Percentiles rank a stretch among this genome's conserved stretches.
Conservation (phyloP, 2,329 filamentous ascomycete genomes). For the Lasiodiplodia hormozganensis region DNA sequence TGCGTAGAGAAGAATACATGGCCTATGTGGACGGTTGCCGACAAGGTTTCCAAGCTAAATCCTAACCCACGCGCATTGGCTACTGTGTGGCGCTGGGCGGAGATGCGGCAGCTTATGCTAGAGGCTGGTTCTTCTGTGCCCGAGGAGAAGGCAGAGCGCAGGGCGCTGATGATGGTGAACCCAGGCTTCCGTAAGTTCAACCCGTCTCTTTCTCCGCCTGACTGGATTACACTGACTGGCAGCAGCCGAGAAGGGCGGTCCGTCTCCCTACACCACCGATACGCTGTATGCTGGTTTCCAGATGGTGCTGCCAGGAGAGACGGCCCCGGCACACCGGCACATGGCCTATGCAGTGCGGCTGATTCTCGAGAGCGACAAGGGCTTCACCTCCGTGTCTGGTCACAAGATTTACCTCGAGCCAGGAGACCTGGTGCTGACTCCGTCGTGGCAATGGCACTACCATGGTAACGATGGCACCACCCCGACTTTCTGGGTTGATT, state of each 20-base stretch:
- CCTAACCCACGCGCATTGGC: neutral
- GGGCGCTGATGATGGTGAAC: conserved; percentile 51
- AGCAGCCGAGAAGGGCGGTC: conserved; percentile 23
- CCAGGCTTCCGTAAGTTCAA: conserved; percentile 34
- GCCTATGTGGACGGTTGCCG: conserved; percentile 1
- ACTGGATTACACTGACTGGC: neutral
- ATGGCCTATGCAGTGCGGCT: conserved; percentile 64
- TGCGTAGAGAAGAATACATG: conserved; percentile 1
- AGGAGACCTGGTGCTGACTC: conserved; percentile 65
- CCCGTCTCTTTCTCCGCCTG: conserved; percentile 1
- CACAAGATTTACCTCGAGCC: conserved; percentile 58
- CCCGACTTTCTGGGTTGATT: conserved; percentile 66
- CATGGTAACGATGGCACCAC: conserved; percentile 64
- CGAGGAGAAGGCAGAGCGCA: conserved; percentile 46
- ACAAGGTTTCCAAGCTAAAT: conserved; percentile 4
- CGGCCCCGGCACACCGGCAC: conserved; percentile 62
- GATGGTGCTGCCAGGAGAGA: conserved; percentile 63
- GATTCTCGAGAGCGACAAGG: conserved; percentile 53
- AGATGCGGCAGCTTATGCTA: conserved; percentile 45
- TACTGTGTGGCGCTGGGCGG: conserved; percentile 44
- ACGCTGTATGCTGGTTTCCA: conserved; percentile 65
- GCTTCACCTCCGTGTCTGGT: conserved; percentile 65
- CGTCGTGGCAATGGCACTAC: conserved; percentile 66
- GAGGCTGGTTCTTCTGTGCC: conserved; percentile 45
- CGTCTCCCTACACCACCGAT: conserved; percentile 61